These are phyloP conservation scores for Suaeda aralocaspica DNA, from an alignment of 148 eudicot species.

Conservation along the genomic window DNA sequence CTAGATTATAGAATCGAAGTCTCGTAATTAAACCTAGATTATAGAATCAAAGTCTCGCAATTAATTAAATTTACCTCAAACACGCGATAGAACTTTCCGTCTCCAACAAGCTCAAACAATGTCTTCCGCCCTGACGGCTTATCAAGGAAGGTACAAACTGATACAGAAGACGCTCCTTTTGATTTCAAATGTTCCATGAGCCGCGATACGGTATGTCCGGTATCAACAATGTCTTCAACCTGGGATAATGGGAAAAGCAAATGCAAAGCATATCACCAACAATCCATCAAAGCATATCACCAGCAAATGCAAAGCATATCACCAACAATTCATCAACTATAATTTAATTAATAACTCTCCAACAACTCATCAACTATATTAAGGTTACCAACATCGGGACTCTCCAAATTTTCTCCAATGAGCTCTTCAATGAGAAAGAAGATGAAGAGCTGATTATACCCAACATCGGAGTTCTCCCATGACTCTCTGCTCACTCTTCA, in stretches of 20 bases:
- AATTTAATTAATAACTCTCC: neutral
- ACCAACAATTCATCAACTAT: neutral
- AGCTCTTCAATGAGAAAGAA: no score
- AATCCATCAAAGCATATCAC: neutral
- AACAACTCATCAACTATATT: no score
- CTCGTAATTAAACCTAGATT: no score
- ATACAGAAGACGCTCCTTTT: slow-evolving; percentile 72
- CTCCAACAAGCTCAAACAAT: slow-evolving; percentile 55
- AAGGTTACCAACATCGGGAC: no score
- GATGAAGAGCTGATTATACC: no score
- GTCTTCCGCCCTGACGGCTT: slow-evolving; percentile 65
- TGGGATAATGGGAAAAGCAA: slow-evolving; percentile 11
- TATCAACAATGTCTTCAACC: slow-evolving; percentile 97
- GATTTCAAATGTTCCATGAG: slow-evolving; percentile 59
- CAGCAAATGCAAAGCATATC: neutral
- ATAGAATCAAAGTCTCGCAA: no score
- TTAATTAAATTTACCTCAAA: slow-evolving; percentile 55
- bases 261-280: neutral
- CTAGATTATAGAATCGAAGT: no score
- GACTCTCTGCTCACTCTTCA: no score
- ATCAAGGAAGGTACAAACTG: slow-evolving; percentile 85
- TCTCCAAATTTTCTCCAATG: no score
- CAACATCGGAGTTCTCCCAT: no score
- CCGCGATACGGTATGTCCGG: slow-evolving; percentile 59
- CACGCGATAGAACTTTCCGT: slow-evolving; percentile 74